Evolutionary conservation across 2,329 filamentous ascomycete genomes (phyloP), one percentile per base, ranked within the genome.

Genomic region (Colletotrichum falcatum): DNA sequence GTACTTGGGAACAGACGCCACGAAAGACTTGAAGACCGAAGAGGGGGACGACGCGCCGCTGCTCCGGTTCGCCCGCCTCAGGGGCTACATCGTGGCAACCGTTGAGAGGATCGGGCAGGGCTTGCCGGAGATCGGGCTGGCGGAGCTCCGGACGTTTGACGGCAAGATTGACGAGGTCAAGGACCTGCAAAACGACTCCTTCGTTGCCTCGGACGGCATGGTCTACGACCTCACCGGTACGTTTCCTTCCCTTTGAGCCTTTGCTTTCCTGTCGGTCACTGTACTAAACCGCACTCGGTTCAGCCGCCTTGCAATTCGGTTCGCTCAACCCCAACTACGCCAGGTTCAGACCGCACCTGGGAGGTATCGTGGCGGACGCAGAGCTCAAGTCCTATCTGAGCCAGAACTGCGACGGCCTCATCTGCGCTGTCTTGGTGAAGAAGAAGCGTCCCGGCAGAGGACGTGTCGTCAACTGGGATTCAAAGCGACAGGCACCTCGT

Each of bases 141-240:
- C 12, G 1, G 67, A 70, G 26, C 35, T 70, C 12, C 33, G n/a
- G 4, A n/a, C 5, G 5, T 68, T 51, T 23, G 33, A 70, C 28
- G 64, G 67, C 5, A n/a, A 51, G 5, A 28, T 26, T 9, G 55
- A 65, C 14, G 61, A 60, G n/a, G 14, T 11, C 5, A n/a, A 30
- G 3, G 35, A 44, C n/a, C 37, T 62, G 16, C 60, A 42, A 11
- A 26, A 65, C 1, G 70, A 46, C 35, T 60, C 56, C 3, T 73
- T 60, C 16, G 60, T 73, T 14, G 67, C 64, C 3, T 54, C 66
- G 2, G 48, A 64, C 5, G 62, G 14, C 6, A 14, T 63, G 54
- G 65, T 73, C 9, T 74, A 73, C 51, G 62, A 74, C 48, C 37
- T 73, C 5, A 73, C 72, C 4, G 65, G 73, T 74, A 48, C 46